Conservation (phyloP, 345 rosid genomes). For the Populus tremula region DNA sequence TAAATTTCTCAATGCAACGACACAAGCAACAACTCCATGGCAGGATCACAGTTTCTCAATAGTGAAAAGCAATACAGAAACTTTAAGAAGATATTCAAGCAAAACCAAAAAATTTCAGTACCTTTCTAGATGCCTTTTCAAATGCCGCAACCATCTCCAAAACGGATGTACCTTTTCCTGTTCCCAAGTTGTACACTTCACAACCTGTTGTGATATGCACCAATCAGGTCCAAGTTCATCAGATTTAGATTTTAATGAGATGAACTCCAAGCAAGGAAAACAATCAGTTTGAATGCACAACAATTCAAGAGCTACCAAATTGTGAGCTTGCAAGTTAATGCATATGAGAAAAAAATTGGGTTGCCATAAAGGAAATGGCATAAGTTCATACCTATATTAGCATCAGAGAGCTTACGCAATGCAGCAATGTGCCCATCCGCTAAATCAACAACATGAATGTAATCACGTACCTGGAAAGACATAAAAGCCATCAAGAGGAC, state of each 20-base stretch:
- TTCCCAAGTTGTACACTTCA: conserved; percentile 93
- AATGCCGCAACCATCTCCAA: conserved; percentile 92
- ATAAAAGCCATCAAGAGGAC: neutral
- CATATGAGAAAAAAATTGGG: neutral
- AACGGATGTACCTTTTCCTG: conserved; percentile 94
- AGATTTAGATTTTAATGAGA: neutral
- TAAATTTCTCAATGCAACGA: neutral
- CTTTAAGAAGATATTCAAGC: neutral
- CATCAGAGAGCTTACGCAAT: conserved; percentile 56
- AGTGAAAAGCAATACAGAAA: neutral
- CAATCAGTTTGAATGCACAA: neutral
- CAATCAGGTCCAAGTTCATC: neutral
- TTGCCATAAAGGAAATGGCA: neutral
- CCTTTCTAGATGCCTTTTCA: conserved; percentile 95
- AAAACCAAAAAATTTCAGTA: conserved; percentile 6
- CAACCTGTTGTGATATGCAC: conserved; percentile 47
- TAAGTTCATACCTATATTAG: conserved; percentile 50
- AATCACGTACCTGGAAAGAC: conserved; percentile 77
- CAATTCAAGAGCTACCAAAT: neutral
- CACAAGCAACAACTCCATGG: neutral
- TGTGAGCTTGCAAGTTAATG: neutral
- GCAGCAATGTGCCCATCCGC: conserved; percentile 98
- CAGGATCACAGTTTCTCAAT: neutral
- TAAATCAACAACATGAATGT: conserved; percentile 88
- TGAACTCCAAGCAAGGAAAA: neutral